phyloP scores from a whole-genome alignment of 2,329 filamentous ascomycete genomes.

The Nigrospora sphaerica region DNA sequence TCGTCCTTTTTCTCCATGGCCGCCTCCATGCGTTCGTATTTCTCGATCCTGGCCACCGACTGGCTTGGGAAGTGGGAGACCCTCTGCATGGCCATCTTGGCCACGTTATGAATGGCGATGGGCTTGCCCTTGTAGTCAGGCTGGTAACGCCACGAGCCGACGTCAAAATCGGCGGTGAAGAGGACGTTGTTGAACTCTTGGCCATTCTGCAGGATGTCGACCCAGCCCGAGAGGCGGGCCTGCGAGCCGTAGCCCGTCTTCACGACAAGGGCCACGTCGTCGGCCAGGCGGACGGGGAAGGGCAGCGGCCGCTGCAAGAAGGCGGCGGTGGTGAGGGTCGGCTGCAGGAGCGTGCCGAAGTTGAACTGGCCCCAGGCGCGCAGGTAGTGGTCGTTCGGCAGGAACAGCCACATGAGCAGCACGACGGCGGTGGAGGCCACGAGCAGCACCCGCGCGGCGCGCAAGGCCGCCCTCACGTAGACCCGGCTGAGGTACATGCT shows the following conservation, averaged over 20 bases:
- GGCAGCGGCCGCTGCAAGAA: not conserved
- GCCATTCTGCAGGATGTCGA: not conserved
- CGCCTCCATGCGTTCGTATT: not conserved
- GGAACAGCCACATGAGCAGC: not conserved
- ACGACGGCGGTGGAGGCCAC: not conserved
- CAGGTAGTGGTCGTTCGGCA: not conserved
- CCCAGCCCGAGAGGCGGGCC: not conserved
- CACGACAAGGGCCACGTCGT: not conserved
- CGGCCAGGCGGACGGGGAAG: not conserved
- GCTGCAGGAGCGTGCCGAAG: not conserved
- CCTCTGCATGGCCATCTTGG: not conserved
- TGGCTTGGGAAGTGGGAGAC: not conserved
- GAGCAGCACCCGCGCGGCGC: not conserved
- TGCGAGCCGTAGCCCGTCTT: slow-evolving; percentile 1
- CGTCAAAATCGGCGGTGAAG: not conserved
- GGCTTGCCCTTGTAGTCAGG: not conserved
- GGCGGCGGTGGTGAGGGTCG: not conserved
- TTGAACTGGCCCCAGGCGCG: slow-evolving; percentile 1
- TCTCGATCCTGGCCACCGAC: not conserved
- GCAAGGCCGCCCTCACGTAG: not conserved
- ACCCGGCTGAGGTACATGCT: too few species aligned
- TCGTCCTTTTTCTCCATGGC: not conserved
- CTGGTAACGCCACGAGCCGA: not conserved
- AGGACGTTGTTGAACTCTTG: not conserved
- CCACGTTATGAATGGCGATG: not conserved